Evolutionary conservation across 2,329 filamentous ascomycete genomes (phyloP).

Genomic region (Cephalotrichum gorgonifer): DNA sequence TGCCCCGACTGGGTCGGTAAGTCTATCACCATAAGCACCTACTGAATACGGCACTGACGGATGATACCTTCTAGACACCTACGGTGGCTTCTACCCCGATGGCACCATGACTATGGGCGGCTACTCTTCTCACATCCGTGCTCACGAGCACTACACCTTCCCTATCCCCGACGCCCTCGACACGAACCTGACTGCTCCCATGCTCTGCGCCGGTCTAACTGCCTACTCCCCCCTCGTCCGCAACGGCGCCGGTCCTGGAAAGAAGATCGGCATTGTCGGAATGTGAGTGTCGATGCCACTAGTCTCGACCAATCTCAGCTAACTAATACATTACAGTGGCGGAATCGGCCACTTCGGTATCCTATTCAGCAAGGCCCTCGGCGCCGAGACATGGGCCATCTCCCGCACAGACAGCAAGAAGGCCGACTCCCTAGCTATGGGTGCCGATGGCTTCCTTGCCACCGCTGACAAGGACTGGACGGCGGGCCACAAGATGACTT

Average conservation of each 20-base stretch:
- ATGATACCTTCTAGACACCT: slow-evolving; percentile 30
- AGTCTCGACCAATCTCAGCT: neutral
- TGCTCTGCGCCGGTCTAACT: slow-evolving; percentile 58
- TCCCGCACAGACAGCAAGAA: slow-evolving; percentile 37
- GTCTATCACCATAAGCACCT: no score
- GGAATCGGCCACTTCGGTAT: slow-evolving; percentile 56
- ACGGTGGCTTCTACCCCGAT: slow-evolving; percentile 37
- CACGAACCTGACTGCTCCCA: slow-evolving; percentile 34
- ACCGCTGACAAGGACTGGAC: slow-evolving; percentile 32
- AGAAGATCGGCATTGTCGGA: slow-evolving; percentile 51
- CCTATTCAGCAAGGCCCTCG: slow-evolving; percentile 52
- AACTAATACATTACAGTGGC: slow-evolving; percentile 21
- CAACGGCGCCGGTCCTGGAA: slow-evolving; percentile 51
- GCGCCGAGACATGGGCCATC: slow-evolving; percentile 45
- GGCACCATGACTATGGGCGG: slow-evolving; percentile 52
- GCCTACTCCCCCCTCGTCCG: slow-evolving; percentile 48
- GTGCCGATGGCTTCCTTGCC: slow-evolving; percentile 30
- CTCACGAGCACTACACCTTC: slow-evolving; percentile 33
- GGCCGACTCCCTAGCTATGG: slow-evolving; percentile 39
- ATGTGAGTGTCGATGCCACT: slow-evolving; percentile 17
- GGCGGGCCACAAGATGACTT: slow-evolving; percentile 30
- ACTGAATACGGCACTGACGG: neutral
- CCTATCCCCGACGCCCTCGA: slow-evolving; percentile 24
- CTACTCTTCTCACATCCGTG: slow-evolving; percentile 25
- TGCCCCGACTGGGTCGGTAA: slow-evolving; percentile 21